Percentiles rank a stretch among this genome's conserved stretches.
These are phyloP conservation scores for Chlamydomonas applanata DNA, from an alignment of 139 green algal genomes.

Conservation along the genomic window DNA sequence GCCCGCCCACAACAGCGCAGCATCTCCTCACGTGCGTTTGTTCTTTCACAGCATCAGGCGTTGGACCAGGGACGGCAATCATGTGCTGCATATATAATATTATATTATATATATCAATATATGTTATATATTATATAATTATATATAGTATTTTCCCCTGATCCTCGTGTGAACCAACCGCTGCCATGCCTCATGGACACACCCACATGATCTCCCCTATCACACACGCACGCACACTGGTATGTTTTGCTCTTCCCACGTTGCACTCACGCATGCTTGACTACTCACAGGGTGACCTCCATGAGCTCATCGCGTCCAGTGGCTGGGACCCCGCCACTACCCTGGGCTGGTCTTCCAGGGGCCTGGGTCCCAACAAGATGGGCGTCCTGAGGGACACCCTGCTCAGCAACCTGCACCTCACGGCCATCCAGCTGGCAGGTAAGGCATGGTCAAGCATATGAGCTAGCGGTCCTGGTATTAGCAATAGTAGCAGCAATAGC, in stretches of 20 bases:
- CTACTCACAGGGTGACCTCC: neutral
- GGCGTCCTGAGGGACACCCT: conserved; percentile 14
- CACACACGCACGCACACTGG: neutral
- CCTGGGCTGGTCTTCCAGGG: conserved; percentile 34
- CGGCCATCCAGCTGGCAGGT: conserved; percentile 6
- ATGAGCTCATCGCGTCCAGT: neutral
- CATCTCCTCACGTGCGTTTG: neutral
- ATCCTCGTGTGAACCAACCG: too few relatives aligned
- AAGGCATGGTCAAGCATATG: neutral
- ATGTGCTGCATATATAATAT: too few relatives aligned
- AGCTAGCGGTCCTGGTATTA: neutral
- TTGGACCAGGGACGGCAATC: too few relatives aligned
- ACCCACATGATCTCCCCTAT: too few relatives aligned
- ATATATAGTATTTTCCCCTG: neutral
- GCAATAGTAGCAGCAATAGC: neutral
- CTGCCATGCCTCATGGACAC: too few relatives aligned
- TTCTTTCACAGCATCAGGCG: too few relatives aligned
- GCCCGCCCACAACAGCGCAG: conserved; percentile 2
- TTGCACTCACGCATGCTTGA: neutral
- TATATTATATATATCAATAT: too few relatives aligned
- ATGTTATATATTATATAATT: too few relatives aligned
- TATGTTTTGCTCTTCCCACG: neutral
- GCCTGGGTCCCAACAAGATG: conserved; percentile 36
- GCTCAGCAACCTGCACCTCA: neutral
- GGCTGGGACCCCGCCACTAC: conserved; percentile 17